Conservation (phyloP, 139 green algal genomes). For the Astrephomene gubernaculifera region DNA sequence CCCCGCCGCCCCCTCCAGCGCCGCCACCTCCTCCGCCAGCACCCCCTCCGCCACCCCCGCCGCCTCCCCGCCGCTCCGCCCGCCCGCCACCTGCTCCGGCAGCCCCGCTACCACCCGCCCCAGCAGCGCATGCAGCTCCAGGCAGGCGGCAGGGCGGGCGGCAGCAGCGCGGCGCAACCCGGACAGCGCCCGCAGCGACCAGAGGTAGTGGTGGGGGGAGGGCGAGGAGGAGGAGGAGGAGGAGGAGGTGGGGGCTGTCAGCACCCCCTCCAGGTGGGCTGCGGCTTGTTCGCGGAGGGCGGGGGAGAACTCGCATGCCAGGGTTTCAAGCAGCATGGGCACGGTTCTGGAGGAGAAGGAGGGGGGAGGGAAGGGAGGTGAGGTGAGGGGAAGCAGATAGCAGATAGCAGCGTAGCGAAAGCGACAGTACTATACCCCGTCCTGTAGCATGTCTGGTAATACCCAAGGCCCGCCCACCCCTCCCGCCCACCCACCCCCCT, state of each 20-base stretch:
- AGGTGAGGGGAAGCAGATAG: neutral
- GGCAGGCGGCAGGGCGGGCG: neutral
- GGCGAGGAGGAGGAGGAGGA: too few species aligned
- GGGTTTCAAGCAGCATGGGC: slow-evolving; percentile 48
- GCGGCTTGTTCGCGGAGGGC: neutral
- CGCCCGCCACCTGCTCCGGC: neutral
- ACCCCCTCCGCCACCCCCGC: slow-evolving; percentile 31
- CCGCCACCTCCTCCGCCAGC: slow-evolving; percentile 59
- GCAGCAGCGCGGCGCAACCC: slow-evolving; percentile 16
- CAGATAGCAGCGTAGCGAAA: neutral
- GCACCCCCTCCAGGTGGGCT: slow-evolving; percentile 3
- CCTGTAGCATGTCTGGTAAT: too few species aligned
- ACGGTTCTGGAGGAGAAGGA: neutral
- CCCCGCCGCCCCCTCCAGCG: slow-evolving; percentile 20
- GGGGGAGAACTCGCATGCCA: slow-evolving; percentile 34
- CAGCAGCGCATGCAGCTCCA: slow-evolving; percentile 49
- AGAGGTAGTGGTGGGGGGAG: slow-evolving; percentile 39
- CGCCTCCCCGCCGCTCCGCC: neutral
- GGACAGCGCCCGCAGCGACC: slow-evolving; percentile 33
- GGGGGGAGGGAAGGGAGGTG: neutral
- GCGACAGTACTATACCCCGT: too few species aligned
- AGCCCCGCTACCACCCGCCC: slow-evolving; percentile 43
- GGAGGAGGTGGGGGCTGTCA: neutral
- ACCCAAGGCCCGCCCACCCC: too few species aligned
- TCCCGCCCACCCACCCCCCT: neutral